These are phyloP conservation scores for Hypoxylon rickii DNA, from an alignment of 495 filamentous ascomycete genomes.

Conservation along the genomic window DNA sequence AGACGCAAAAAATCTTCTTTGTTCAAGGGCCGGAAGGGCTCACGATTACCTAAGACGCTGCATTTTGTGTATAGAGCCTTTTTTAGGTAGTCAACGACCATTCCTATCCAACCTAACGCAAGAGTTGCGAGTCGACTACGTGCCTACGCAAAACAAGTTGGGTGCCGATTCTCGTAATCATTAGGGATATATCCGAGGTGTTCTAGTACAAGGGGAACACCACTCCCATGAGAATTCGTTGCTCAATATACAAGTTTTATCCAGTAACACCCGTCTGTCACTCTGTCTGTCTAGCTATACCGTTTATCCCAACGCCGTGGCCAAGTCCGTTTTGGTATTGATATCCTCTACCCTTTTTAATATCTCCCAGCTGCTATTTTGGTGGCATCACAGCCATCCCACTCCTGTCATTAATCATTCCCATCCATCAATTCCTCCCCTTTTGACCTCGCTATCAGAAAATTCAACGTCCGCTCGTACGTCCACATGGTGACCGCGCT, in stretches of 20 bases:
- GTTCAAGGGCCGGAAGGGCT: constrained; percentile 5
- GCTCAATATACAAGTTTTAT: constrained; percentile 6
- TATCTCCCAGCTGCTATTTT: too few species aligned
- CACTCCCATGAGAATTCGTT: neutral
- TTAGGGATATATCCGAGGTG: too few species aligned
- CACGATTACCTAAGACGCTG: neutral
- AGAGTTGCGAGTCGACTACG: too few species aligned
- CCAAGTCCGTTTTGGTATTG: neutral
- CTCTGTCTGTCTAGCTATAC: too few species aligned
- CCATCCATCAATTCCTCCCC: constrained; percentile 17
- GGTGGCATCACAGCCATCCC: too few species aligned
- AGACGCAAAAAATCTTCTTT: constrained; percentile 28
- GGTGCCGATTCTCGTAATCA: too few species aligned
- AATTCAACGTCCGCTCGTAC: constrained; percentile 74
- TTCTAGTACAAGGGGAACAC: neutral
- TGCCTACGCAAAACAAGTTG: too few species aligned
- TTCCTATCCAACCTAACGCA: too few species aligned
- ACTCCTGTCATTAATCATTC: constrained; percentile 10
- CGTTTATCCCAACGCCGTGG: constrained; percentile 16
- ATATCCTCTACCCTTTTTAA: neutral
- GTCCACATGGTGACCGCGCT: constrained; percentile 99
- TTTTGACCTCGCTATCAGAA: constrained; percentile 56
- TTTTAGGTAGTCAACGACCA: neutral
- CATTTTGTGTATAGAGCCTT: neutral
- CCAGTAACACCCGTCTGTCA: neutral